Base-by-base conservation (phyloP, 176 grass and related monocot genomes). In the Alloteropsis semialata region DNA sequence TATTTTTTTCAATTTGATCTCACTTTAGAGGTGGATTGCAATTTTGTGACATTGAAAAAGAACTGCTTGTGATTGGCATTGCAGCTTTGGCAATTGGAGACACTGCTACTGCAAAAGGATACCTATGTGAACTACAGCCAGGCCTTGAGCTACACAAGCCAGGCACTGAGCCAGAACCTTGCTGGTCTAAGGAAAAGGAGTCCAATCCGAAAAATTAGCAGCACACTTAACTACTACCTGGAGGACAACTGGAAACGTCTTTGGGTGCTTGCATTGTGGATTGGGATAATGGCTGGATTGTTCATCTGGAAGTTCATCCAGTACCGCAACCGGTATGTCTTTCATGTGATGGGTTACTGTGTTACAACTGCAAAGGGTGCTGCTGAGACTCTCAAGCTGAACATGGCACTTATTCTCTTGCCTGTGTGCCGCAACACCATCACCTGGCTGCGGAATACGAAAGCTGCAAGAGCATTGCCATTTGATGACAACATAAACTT, bases 221-320 rank as follows among this genome's bases (percentile, higher is more conserved):
- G 82, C 72, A 91, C 91, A 67, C 13, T 96, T 59, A 82, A 74
- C 28, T 99, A 99, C 76, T 99, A 92, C 81, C 55, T 99, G 50
- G 96, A 99, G 82, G 96, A 99, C 71, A 95, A 99, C 19, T 99
- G 96, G 96, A 95, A 96, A 76, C 86, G 96, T 21, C 67, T 99
- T 24, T 99, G 96, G 96, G 93, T 99, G 68, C 72, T 99, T 51
- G 80, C 87, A 55, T 43, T 99, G 11, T 99, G 96, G 96, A 88
- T 96, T 72, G 89, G 76, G 9, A 82, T 99, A 67, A 99, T 99
- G 96, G 89, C 65, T 25, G 93, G 83, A 60, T 43, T 99, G 51
- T 99, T 99, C 83, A 81, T 82, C 59, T 99, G 96, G 96, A 99
- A 99, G 80, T 99, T 99, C 80, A 59, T 99, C 34, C 91, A 96